Conservation (phyloP, 129 eudicot species). For the Pulicaria dysenterica region DNA sequence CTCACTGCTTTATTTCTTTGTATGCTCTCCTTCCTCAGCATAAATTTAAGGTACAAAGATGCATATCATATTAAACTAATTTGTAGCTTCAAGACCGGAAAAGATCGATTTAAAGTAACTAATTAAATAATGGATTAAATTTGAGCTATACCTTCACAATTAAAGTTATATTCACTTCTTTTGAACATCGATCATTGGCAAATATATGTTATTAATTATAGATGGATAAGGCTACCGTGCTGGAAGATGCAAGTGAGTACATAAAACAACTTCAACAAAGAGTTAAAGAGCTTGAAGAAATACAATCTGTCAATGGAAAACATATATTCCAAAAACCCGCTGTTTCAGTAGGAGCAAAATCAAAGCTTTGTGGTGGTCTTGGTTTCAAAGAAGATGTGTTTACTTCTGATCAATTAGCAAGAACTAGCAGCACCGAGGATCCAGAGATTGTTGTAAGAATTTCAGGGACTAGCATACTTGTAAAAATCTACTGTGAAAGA, state of each 20-base stretch:
- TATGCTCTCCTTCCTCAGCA: conserved; percentile 17
- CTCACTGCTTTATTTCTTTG: background rate
- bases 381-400: background rate
- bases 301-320: background rate
- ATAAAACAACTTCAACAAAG: conserved; percentile 1
- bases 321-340: background rate
- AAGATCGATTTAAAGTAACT: background rate
- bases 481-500: conserved; percentile 18
- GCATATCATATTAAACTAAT: no score
- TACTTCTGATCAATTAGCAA: background rate
- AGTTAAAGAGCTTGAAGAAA: conserved; percentile 14
- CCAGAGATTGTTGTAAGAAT: conserved; percentile 17
- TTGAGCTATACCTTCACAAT: no score
- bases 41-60: background rate
- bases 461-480: conserved; percentile 3
- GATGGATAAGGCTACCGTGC: background rate
- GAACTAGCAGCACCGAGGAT: conserved; percentile 1
- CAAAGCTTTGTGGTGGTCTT: conserved; percentile 5
- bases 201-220: no score
- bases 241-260: conserved; percentile 17
- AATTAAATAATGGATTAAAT: background rate
- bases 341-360: background rate
- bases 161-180: no score
- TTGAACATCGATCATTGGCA: no score
- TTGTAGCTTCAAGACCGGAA: background rate